Evolutionary conservation across 164 flowering plant species (phyloP), one percentile per base, ranked within the genome.

Genomic region (Cinnamomum micranthum): DNA sequence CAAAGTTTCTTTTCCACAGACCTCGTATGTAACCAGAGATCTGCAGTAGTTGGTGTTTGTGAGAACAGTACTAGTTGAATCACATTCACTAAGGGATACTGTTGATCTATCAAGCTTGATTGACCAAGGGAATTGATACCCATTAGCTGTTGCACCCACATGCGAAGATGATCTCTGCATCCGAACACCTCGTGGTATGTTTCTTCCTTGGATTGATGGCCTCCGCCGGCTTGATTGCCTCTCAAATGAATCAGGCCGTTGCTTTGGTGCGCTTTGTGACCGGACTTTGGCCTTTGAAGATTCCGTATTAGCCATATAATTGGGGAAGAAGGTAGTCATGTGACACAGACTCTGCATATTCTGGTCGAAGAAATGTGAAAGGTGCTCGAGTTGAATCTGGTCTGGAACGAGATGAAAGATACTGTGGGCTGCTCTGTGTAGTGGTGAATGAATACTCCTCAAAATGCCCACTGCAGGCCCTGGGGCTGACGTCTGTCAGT

Each of bases 131-230:
- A 86, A 81, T 4, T 89, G 91, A 69, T 87, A 89, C 15, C 88
- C 87, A 51, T 88, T 90, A 73, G 82, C 86, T 24, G 89, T 77
- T 2, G 93, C 41, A 2, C 94, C 89, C 25, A 91, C 86, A 27
- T 93, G 95, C 0, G 99, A 93, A 76, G 97, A 88, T 72, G 97
- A 95, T 25, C 99, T 76, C 75, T 92, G 97, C 98, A 95, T 95
- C 67, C 88, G 75, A 50, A 89, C 87, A 1, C 91, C 90, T 74
- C 90, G 80, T 0, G 97, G 97, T 19, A 92, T 75, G 72, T 89
- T 91, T 74, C 96, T 82, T 71, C 99, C 95, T 80, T 93, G 97
- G 11, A 87, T 71, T 3, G 95, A 89, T 4, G 86, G 73, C 76
- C 90, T 85, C 55, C 94, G 75, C 68, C 82, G 80, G 81, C 91